A percentile compares a stretch with the other conserved stretches of the same genome.
Conservation (phyloP, 163 green algal genomes). For the Dunaliella salina region DNA sequence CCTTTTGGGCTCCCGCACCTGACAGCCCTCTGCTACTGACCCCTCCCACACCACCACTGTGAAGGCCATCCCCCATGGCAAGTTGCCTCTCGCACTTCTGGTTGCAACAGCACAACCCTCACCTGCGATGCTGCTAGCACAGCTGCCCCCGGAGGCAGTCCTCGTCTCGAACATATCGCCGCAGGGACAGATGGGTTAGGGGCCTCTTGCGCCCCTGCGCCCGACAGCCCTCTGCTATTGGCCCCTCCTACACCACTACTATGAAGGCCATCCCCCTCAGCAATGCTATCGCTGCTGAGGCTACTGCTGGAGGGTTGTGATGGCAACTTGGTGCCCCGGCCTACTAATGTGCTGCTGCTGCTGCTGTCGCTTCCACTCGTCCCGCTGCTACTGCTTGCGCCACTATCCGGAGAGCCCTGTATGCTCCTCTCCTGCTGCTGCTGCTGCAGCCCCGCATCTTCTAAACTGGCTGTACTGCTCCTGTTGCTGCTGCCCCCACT, state of each 20-base stretch:
- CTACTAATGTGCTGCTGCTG: not conserved
- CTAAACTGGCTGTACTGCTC: not conserved
- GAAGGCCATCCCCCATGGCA: too few species aligned
- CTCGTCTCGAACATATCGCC: constrained; percentile 2
- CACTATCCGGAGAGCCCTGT: not conserved
- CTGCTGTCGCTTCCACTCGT: not conserved
- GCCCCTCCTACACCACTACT: not conserved
- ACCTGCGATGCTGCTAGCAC: constrained; percentile 3
- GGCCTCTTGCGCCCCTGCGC: too few species aligned
- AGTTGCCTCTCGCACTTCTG: too few species aligned
- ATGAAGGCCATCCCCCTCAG: too few species aligned
- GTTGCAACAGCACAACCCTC: too few species aligned
- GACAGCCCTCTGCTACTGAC: not conserved
- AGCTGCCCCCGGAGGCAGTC: constrained; percentile 11
- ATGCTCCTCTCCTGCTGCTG: too few species aligned
- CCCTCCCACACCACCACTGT: not conserved
- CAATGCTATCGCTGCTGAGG: not conserved
- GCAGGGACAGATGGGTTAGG: not conserved
- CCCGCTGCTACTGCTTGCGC: not conserved
- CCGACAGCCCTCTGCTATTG: not conserved
- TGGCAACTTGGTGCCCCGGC: not conserved
- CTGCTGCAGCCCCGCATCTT: too few species aligned
- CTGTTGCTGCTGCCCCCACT: not conserved
- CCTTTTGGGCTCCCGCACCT: not conserved
- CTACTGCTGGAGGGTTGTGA: not conserved